Conservation (phyloP, 2,329 filamentous ascomycete genomes). For the Xylariomycetidae sp. region DNA sequence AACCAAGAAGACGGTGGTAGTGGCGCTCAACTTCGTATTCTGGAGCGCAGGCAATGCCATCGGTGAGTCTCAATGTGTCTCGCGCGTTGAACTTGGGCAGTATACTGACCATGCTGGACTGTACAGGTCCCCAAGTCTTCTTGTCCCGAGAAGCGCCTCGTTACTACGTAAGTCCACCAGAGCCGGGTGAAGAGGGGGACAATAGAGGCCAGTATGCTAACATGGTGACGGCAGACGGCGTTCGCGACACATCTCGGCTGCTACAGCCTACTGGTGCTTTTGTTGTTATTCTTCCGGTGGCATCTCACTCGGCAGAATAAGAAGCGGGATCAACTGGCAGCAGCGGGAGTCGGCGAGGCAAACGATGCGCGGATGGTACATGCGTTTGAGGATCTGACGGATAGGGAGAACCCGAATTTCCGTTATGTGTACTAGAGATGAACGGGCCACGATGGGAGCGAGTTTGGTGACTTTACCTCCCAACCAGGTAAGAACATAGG, state of each 20-base stretch:
- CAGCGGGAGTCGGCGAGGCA: slow-evolving; percentile 22
- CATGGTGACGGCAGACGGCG: slow-evolving; percentile 38
- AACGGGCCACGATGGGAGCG: neutral
- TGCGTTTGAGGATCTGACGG: slow-evolving; percentile 30
- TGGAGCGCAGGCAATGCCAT: slow-evolving; percentile 65
- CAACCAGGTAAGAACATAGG: no score
- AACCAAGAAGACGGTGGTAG: slow-evolving; percentile 64
- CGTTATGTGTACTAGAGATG: slow-evolving; percentile 25
- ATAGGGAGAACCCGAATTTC: slow-evolving; percentile 29
- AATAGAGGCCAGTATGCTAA: no score
- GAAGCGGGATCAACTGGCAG: slow-evolving; percentile 23
- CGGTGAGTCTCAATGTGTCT: slow-evolving; percentile 36
- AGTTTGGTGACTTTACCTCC: no score
- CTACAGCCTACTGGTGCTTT: slow-evolving; percentile 53
- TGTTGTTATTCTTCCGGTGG: slow-evolving; percentile 52
- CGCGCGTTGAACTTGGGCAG: neutral
- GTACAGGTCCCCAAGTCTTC: slow-evolving; percentile 56
- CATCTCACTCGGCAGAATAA: slow-evolving; percentile 52
- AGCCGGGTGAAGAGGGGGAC: no score
- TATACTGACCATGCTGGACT: neutral
- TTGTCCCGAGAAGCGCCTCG: slow-evolving; percentile 52
- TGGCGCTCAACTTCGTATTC: slow-evolving; percentile 64
- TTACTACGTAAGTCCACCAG: slow-evolving; percentile 41
- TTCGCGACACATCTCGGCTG: slow-evolving; percentile 65
- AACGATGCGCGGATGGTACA: slow-evolving; percentile 20